Base-by-base conservation (phyloP, 805 yeast genomes). In the Yarrowia sp. region DNA sequence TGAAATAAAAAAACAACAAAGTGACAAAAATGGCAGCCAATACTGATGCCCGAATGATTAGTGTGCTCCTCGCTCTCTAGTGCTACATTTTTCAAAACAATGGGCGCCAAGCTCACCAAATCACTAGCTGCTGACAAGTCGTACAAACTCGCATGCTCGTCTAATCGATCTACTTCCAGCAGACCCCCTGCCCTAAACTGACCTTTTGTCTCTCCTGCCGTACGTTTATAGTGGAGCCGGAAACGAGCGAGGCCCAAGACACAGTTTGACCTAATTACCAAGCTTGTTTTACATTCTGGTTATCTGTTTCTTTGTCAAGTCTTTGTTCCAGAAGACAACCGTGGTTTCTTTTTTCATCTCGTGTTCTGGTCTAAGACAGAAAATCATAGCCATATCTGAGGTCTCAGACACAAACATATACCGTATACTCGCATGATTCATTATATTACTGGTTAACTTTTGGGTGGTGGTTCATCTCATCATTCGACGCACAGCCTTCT, bases 401-500 rank as follows among this genome's bases (percentile, higher is more conserved):
- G n/a, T n/a, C n/a, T n/a, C n/a, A n/a, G n/a, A n/a, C n/a, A n/a
- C n/a, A n/a, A n/a, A n/a, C n/a, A n/a, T n/a, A n/a, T n/a, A n/a
- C n/a, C n/a, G n/a, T n/a, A n/a, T 48, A 48, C 36, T 48, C 22
- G 30, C 30, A 30, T 30, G 36, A 51, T 51, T 51, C 41, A 51
- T 51, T 35, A 51, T 16, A 16, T 38, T 17, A 38, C 17, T 36
- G 21, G 21, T 36, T 36, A 17, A 38, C 43, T 38, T 19, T 38
- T 38, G 14, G 24, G 24, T 21, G 43, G 24, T 19, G 10, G n/a
- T 40, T 22, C 33, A 54, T 26, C 61, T 22, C 44, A 54, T 38
- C 61, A 54, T 54, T 35, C 61, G 44, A 17, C 61, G 24, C 9
- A 54, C 40, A 11, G 61, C 46, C 61, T 54, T 54, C 35, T 35